Base-by-base conservation (phyloP, 352 stramenopile genomes). In the Globisporangium cylindrosporum region DNA sequence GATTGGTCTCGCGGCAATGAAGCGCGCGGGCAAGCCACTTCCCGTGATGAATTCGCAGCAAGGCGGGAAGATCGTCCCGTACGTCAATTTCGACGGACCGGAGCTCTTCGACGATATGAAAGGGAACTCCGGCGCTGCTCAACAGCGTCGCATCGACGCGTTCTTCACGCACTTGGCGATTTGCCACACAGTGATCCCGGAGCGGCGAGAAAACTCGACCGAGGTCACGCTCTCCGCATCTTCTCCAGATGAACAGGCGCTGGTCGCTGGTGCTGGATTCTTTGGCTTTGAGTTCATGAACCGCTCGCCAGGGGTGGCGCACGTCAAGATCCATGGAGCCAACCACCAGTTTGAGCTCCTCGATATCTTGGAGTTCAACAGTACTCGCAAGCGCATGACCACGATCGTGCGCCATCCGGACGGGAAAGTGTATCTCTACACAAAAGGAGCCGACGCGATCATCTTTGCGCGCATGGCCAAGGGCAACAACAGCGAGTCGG, bases 131-230 rank as follows among this genome's bases (percentile, higher is more conserved):
- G 85, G 80, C 1, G 62, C 59, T 1, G 64, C 73, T 9, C 86
- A 94, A 62, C 66, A 88, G 55, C 68, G 78, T 29, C 72, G 80
- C 0, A 88, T 92, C 18, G 77, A 94, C 41, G 88, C 73, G 64
- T 98, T 92, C 70, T 96, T 86, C 64, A 89, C 69, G 43, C 90
- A 93, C 69, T 62, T 98, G 22, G 88, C 93, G 0, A 79, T 98
- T 6, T 98, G 93, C 71, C 94, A 99, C 80, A 99, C 97, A 4
- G 97, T 99, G 59, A 98, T 99, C 54, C 96, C 98, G 0, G 97
- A 99, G 78, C 92, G 93, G 78, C 69, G 90, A 83, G 64, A 92
- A 60, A 82, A 81, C 57, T 93, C 85, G 2, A 77, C 59, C 10
- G 74, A 88, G 38, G 67, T 93, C 32, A 91, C 75, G 3, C 66